A percentile compares a stretch with the other conserved stretches of the same genome.
Evolutionary conservation across 202 grass and related monocot genomes (phyloP).

Genomic region (Digitaria exilis): DNA sequence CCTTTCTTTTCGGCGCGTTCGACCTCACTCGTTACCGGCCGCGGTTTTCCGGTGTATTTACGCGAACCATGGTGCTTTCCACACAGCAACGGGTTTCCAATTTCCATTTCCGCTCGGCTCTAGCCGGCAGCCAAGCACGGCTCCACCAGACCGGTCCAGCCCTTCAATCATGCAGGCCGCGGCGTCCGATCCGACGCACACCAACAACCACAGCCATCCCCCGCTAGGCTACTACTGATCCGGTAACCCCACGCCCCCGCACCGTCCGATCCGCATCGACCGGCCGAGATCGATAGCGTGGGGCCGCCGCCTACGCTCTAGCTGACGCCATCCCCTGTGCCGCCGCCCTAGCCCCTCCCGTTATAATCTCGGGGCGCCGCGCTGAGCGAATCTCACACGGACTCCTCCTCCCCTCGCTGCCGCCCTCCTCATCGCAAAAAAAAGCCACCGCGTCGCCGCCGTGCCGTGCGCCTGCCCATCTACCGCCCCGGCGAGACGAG

Average conservation of each 20-base stretch:
- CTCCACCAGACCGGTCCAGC: not conserved
- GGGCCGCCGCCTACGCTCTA: not conserved
- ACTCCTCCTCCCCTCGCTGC: no score
- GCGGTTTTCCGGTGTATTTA: not conserved
- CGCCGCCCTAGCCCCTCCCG: not conserved
- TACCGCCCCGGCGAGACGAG: not conserved
- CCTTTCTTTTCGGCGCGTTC: not conserved
- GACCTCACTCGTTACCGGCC: not conserved
- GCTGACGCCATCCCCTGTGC: not conserved
- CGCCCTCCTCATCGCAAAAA: not conserved
- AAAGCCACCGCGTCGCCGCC: constrained; percentile 27
- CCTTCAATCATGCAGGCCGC: constrained; percentile 2
- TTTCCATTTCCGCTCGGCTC: not conserved
- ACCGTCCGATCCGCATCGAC: constrained; percentile 29
- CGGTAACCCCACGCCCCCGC: rapidly evolving
- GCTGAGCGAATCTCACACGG: constrained; percentile 1
- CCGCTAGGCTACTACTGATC: no score
- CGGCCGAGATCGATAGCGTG: not conserved
- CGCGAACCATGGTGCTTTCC: not conserved
- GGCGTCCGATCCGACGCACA: not conserved
- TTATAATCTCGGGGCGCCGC: constrained; percentile 7
- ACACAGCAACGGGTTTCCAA: not conserved
- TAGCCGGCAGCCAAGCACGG: not conserved
- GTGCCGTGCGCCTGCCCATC: constrained; percentile 35
- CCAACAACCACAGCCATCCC: not conserved